Percentiles rank a stretch among this genome's conserved stretches.
Conservation (phyloP, 805 yeast genomes). For the Blastobotrys mokoenaii region DNA sequence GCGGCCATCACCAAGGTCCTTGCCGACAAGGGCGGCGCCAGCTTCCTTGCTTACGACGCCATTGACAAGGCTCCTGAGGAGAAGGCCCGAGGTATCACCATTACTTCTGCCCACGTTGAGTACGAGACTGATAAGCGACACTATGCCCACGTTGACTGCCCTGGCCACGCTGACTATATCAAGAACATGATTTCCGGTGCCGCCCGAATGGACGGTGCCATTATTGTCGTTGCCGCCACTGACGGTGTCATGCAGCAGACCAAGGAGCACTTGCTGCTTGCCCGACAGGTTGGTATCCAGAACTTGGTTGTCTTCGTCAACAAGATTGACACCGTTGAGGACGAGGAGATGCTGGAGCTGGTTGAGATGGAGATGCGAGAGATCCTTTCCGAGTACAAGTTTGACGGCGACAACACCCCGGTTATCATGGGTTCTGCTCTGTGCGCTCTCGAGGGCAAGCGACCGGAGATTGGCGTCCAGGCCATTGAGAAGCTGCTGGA, state of each 20-base stretch:
- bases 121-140: conserved; percentile 93
- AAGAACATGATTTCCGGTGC: conserved; percentile 99
- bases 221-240: conserved; percentile 97
- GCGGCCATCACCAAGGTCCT: conserved; percentile 97
- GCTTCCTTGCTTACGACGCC: conserved; percentile 83
- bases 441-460: conserved; percentile 82
- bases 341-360: conserved; percentile 97
- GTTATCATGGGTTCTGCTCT: conserved; percentile 98
- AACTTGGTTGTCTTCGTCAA: conserved; percentile 94
- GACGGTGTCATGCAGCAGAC: conserved; percentile 99
- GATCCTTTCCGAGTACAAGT: conserved; percentile 80
- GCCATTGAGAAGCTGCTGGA: conserved; percentile 77
- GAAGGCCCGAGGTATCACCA: conserved; percentile 98
- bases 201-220: conserved; percentile 99
- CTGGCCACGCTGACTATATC: conserved; percentile 98
- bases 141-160: conserved; percentile 97
- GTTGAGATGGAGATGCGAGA: conserved; percentile 99
- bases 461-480: conserved; percentile 87
- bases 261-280: conserved; percentile 95
- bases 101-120: conserved; percentile 96
- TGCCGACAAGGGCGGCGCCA: conserved; percentile 83
- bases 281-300: conserved; percentile 99
- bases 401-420: conserved; percentile 97
- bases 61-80: conserved; percentile 99
- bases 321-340: conserved; percentile 96